phyloP scores from a whole-genome alignment of 495 filamentous ascomycete genomes.

The Penicillium malachiteum region DNA sequence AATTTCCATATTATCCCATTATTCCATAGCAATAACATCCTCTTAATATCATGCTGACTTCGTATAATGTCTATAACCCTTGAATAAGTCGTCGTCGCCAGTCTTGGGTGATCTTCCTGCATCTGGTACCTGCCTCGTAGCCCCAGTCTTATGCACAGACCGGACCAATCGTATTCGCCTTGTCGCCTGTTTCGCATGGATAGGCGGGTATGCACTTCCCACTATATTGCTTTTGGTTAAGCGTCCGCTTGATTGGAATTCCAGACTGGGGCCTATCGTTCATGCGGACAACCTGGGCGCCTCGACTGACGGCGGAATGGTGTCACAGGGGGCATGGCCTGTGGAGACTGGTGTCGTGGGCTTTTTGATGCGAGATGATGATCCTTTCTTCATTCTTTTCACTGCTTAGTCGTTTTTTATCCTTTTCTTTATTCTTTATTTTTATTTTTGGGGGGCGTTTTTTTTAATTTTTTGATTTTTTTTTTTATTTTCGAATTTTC shows the following conservation, averaged over 20 bases:
- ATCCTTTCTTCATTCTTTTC: conserved; percentile 25
- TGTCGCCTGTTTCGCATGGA: conserved; percentile 25
- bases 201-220: conserved; percentile 20
- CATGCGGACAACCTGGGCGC: conserved; percentile 5
- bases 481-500: not conserved
- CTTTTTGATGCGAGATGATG: conserved; percentile 17
- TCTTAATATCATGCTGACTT: no score
- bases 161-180: conserved; percentile 19
- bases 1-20: no score
- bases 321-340: conserved; percentile 18
- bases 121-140: conserved; percentile 23
- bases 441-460: conserved; percentile 1
- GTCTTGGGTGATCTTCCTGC: conserved; percentile 4
- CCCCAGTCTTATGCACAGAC: conserved; percentile 13
- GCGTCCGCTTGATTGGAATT: conserved; percentile 15
- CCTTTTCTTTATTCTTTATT: not conserved
- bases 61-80: not conserved
- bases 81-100: not conserved
- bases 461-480: not conserved
- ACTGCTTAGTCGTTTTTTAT: conserved; percentile 2
- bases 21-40: no score
- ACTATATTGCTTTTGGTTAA: conserved; percentile 7
- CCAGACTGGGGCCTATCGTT: conserved; percentile 20
- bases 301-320: conserved; percentile 18
- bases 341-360: conserved; percentile 16